Evolutionary conservation across 2,329 filamentous ascomycete species (phyloP), one percentile per base, ranked within the genome.

Genomic region (Paraphaeosphaeria sporulosa): DNA sequence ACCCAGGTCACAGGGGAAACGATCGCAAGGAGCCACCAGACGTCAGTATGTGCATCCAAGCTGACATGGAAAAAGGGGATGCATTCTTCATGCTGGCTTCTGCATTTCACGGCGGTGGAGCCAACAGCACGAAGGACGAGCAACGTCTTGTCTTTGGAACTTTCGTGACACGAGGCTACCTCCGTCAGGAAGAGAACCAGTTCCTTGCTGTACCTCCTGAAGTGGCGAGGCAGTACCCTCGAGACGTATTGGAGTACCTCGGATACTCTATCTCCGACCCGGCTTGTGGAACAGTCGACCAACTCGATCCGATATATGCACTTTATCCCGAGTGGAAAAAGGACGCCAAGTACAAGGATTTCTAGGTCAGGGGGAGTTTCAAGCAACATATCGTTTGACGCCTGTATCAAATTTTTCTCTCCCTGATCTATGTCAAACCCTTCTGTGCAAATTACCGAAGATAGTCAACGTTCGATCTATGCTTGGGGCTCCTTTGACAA

Each of bases 171-270:
- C 63, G 71, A 32, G 76, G 76, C 3, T 77, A 65, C 51, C 55
- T 80, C 30, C 65, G 77, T 1, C 75, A 78, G 56, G 77, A 80
- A 59, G 78, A 81, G 65, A 80, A 80, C 47, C 76, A 79, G 59
- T 79, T 74, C 55, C 65, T 80, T 15, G 66, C 71, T 17, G 68
- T 69, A 19, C 59, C 65, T 27, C 43, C 69, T 17, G 67, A 70
- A 36, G 65, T 65, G 40, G 66, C 71, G 27, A 61, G 66, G 47
- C 49, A 68, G 57, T 49, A 68, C 25, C 63, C 66, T 4, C 38
- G 57, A 32, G 57, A 59, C 27, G 50, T 59, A 12, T 13, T 55
- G 21, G 58, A 60, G 40, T 60, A 52, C 53, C 50, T 60, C 12
- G 58, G 58, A 4, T 60, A 60, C 47, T 60, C 58, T 32, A 21